Percentiles rank a stretch among this genome's conserved stretches.
phyloP scores from a whole-genome alignment of 2,329 filamentous ascomycete species.

The Ceratocystis papillata region DNA sequence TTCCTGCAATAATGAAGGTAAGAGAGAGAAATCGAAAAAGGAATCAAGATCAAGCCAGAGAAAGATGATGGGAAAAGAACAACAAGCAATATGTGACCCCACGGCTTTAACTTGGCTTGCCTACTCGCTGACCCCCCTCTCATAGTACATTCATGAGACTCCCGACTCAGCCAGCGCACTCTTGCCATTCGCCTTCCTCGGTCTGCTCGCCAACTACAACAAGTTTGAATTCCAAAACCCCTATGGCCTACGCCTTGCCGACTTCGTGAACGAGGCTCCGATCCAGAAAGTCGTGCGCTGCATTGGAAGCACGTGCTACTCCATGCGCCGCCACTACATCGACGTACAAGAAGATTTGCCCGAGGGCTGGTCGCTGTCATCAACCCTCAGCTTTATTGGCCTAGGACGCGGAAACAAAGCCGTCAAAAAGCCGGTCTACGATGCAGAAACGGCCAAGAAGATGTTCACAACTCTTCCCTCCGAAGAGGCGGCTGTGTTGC shows the following conservation, averaged over 20 bases:
- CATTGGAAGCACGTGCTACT: slow-evolving; percentile 60
- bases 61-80: too few species aligned
- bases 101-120: too few species aligned
- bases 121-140: too few species aligned
- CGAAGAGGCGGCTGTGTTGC: slow-evolving; percentile 53
- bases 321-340: slow-evolving; percentile 63
- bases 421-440: slow-evolving; percentile 45
- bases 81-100: background rate
- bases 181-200: slow-evolving; percentile 70
- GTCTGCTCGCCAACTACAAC: slow-evolving; percentile 91
- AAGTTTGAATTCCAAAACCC: slow-evolving; percentile 98
- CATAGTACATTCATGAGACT: slow-evolving; percentile 68
- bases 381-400: slow-evolving; percentile 69
- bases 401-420: slow-evolving; percentile 54
- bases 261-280: slow-evolving; percentile 85
- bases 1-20: slow-evolving; percentile 91
- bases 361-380: slow-evolving; percentile 76
- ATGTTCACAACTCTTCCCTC: slow-evolving; percentile 70
- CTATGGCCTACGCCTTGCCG: slow-evolving; percentile 80
- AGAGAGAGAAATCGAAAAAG: slow-evolving; percentile 24
- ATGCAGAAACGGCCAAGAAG: slow-evolving; percentile 69
- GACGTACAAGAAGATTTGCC: slow-evolving; percentile 82
- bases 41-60: too few species aligned
- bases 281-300: slow-evolving; percentile 73
- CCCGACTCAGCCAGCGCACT: slow-evolving; percentile 53